Evolutionary conservation across 257 asterid species (phyloP), one percentile per base, ranked within the genome.

Genomic region (Sherardia arvensis): DNA sequence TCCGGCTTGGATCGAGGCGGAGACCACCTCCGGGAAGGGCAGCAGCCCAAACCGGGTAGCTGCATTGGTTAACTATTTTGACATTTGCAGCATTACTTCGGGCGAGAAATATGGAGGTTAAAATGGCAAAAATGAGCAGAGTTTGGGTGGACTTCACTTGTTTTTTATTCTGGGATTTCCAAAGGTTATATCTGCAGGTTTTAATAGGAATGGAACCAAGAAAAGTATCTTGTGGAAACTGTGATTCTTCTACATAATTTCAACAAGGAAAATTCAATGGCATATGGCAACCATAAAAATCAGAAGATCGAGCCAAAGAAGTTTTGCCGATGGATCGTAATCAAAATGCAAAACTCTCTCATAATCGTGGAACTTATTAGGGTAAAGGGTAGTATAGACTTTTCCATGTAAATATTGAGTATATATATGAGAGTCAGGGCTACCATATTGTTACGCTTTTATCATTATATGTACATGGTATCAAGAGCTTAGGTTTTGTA

Each of bases 21-120:
- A 5, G 32, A n/a, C 77, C 77, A 0, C 77, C 77, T 1, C 77
- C 71, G 4, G 80, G 71, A 0, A 54, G 32, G 25, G 77, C 74
- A 3, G 77, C 74, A 0, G 77, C 77, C 80, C 74, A 76, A n/a
- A 76, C 80, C 0, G 80, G 14, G 74, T 67, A 71, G 25, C 48
- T 8, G 54, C 80, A 76, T 7, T 3, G 33, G 70, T 76, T 71
- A 61, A 8, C 5, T 10, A 71, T 53, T 20, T 67, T n/a, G 25
- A 76, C 71, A 30, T 33, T 67, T 28, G 77, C 74, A 6, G 80
- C 77, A 58, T 15, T 62, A 28, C 77, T 59, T 40, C 58, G 49
- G 58, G 71, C 22, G 23, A 20, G 55, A 43, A 7, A 61, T 12
- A 61, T 22, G 47, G 32, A 49, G 27, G 53, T 4, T 38, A 34